Evolutionary conservation across 2,329 filamentous ascomycete genomes (phyloP).

Genomic region (Akanthomyces muscarius): DNA sequence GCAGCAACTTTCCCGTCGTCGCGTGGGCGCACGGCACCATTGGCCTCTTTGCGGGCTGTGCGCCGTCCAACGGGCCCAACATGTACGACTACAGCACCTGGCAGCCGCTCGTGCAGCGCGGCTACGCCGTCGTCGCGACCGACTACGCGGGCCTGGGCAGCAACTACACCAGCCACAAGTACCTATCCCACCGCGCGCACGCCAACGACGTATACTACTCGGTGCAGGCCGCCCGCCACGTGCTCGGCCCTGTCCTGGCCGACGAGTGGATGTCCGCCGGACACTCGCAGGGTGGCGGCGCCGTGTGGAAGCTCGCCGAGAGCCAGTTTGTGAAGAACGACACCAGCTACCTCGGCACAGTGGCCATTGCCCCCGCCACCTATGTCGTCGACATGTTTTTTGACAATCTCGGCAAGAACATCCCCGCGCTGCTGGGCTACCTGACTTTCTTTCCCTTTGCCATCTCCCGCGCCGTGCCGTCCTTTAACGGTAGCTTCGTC

Average conservation of each 20-base stretch:
- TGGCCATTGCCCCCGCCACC: constrained; percentile 19
- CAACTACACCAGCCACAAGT: constrained; percentile 23
- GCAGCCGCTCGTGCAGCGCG: constrained; percentile 15
- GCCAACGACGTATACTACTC: constrained; percentile 15
- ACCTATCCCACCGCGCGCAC: constrained; percentile 18
- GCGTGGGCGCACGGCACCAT: constrained; percentile 22
- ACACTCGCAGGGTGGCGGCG: constrained; percentile 23
- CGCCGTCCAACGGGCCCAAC: constrained; percentile 18
- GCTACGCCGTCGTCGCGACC: constrained; percentile 22
- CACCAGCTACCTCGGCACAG: constrained; percentile 16
- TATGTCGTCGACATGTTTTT: constrained; percentile 19
- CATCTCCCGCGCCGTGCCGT: constrained; percentile 6
- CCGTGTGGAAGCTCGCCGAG: constrained; percentile 22
- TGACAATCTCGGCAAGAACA: neutral
- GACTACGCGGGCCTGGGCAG: constrained; percentile 24
- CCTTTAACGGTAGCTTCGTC: neutral
- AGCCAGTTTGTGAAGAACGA: constrained; percentile 13
- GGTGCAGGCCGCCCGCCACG: constrained; percentile 11
- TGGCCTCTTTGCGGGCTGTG: constrained; percentile 20
- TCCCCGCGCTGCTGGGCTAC: neutral
- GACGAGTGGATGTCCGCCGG: constrained; percentile 19
- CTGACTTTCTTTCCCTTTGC: constrained; percentile 12
- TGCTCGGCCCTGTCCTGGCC: constrained; percentile 13
- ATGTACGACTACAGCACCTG: constrained; percentile 21
- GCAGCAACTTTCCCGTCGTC: constrained; percentile 2